Percentiles rank a stretch among this genome's conserved stretches.
These are phyloP conservation scores for Stemphylium vesicarium DNA, from an alignment of 2,329 filamentous ascomycete genomes.

Conservation along the genomic window DNA sequence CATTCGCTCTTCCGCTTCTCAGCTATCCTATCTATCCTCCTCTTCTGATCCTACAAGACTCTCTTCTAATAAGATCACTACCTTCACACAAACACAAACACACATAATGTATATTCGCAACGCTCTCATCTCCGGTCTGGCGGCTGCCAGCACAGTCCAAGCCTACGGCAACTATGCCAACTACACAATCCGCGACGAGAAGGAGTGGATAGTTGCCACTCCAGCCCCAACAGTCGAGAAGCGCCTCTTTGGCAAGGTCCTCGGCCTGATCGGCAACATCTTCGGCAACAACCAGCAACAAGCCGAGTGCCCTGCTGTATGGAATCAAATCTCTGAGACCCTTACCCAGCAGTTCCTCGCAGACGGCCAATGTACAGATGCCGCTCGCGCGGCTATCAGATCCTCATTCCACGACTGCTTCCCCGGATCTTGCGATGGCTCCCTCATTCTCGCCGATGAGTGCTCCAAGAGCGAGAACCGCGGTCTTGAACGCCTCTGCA, in stretches of 20 bases:
- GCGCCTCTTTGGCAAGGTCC: conserved; percentile 19
- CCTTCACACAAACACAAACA: not conserved
- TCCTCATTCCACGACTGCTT: conserved; percentile 47
- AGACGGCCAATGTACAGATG: conserved; percentile 45
- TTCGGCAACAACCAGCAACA: conserved; percentile 12
- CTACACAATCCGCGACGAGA: conserved; percentile 25
- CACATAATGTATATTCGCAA: conserved; percentile 46
- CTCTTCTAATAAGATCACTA: conserved; percentile 13
- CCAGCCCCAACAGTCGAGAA: conserved; percentile 17
- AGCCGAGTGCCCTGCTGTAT: conserved; percentile 38
- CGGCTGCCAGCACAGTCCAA: conserved; percentile 32
- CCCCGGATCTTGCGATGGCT: conserved; percentile 47
- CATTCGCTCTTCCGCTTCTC: conserved; percentile 19
- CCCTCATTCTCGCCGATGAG: conserved; percentile 45
- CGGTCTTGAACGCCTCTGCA: conserved; percentile 54
- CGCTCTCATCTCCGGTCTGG: conserved; percentile 33
- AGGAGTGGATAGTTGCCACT: conserved; percentile 10
- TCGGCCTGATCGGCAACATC: conserved; percentile 11
- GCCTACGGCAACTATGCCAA: conserved; percentile 34
- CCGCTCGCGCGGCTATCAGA: conserved; percentile 45
- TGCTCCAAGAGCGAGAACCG: conserved; percentile 49
- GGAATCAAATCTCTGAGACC: conserved; percentile 40
- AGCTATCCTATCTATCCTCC: not conserved
- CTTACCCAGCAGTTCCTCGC: conserved; percentile 43
- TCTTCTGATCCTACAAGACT: conserved; percentile 3